phyloP scores from a whole-genome alignment of 306 rosid species.

The Rubus idaeus region DNA sequence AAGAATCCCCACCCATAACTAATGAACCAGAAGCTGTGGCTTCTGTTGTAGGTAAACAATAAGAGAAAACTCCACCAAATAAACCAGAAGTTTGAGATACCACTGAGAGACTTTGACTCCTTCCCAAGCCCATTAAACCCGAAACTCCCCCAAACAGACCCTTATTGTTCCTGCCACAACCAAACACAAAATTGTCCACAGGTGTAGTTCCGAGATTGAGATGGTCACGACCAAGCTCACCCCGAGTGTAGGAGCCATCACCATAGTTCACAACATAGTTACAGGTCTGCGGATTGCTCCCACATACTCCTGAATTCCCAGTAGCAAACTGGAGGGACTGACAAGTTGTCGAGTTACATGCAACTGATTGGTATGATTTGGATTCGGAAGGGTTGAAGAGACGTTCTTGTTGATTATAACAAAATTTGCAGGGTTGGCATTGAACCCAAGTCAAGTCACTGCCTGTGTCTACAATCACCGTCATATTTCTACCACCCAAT shows the following conservation, averaged over 20 bases:
- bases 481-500: constrained; percentile 54
- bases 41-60: constrained; percentile 70
- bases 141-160: constrained; percentile 86
- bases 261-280: constrained; percentile 62
- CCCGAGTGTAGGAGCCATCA: constrained; percentile 69
- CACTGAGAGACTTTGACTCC: constrained; percentile 58
- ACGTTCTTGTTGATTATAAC: constrained; percentile 75
- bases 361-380: constrained; percentile 50
- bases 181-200: constrained; percentile 51
- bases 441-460: constrained; percentile 90
- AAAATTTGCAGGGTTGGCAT: constrained; percentile 72
- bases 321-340: constrained; percentile 42
- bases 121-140: constrained; percentile 77
- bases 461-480: constrained; percentile 86
- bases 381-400: constrained; percentile 65
- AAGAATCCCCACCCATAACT: constrained; percentile 61
- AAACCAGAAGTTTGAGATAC: constrained; percentile 57
- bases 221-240: constrained; percentile 55
- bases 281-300: constrained; percentile 33
- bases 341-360: constrained; percentile 63
- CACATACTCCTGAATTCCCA: constrained; percentile 53
- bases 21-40: constrained; percentile 69
- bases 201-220: constrained; percentile 52
- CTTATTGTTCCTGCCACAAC: constrained; percentile 75
- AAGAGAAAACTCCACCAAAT: constrained; percentile 81